Evolutionary conservation across 2,329 filamentous ascomycete genomes (phyloP).

Genomic region (Calonectria hongkongensis): DNA sequence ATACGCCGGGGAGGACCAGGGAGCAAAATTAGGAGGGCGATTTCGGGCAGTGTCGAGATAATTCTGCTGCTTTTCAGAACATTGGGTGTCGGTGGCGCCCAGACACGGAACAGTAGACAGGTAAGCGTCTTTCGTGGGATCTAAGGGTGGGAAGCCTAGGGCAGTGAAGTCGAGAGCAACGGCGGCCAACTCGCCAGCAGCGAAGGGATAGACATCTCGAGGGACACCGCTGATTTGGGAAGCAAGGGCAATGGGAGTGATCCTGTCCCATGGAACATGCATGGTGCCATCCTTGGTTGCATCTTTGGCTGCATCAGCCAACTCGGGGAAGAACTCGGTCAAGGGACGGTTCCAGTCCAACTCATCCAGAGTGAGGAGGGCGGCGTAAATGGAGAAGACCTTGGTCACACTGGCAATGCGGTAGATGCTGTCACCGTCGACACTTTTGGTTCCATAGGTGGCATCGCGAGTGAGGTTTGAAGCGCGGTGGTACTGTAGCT

Average conservation of each 20-base stretch:
- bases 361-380: constrained; percentile 24
- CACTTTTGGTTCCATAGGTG: neutral
- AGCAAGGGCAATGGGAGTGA: constrained; percentile 8
- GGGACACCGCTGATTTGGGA: constrained; percentile 22
- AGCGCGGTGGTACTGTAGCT: constrained; percentile 35
- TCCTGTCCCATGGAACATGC: constrained; percentile 11
- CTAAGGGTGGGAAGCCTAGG: constrained; percentile 3
- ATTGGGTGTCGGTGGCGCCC: neutral
- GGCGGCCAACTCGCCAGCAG: neutral
- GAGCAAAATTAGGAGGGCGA: neutral
- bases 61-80: constrained; percentile 2
- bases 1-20: neutral
- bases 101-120: constrained; percentile 4
- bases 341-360: constrained; percentile 12
- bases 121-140: neutral
- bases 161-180: neutral
- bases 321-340: constrained; percentile 22
- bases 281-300: neutral
- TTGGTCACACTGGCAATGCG: constrained; percentile 19
- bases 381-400: constrained; percentile 26
- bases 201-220: neutral
- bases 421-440: constrained; percentile 16
- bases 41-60: neutral
- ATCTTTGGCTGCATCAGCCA: constrained; percentile 7
- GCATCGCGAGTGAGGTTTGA: constrained; percentile 6